Conservation (phyloP, 2,329 filamentous ascomycete genomes). For the Apiospora malaysiana region DNA sequence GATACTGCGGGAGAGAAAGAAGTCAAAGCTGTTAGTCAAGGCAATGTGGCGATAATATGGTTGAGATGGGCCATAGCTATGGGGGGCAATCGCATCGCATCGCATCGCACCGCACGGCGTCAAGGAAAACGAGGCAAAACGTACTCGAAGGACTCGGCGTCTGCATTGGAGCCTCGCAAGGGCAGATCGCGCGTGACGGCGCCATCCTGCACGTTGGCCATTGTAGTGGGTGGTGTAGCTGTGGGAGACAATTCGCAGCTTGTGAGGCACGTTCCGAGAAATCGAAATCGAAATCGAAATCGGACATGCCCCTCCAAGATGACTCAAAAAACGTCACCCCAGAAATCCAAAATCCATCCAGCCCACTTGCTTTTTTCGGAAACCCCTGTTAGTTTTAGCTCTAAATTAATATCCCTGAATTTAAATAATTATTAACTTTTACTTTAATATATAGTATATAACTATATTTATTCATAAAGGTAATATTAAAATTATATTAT, state of each 20-base stretch:
- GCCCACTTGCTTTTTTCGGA: conserved; percentile 16
- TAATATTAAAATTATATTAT: too few relatives aligned
- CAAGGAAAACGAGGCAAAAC: neutral
- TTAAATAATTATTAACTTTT: too few relatives aligned
- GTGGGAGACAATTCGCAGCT: neutral
- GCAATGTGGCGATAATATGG: too few relatives aligned
- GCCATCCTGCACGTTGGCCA: conserved; percentile 21
- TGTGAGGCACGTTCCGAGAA: neutral
- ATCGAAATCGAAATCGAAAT: neutral
- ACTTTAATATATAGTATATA: too few relatives aligned
- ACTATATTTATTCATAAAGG: too few relatives aligned
- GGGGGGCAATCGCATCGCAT: too few relatives aligned
- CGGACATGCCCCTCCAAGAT: conserved; percentile 9
- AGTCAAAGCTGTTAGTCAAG: neutral
- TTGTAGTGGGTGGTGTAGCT: neutral
- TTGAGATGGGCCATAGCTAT: neutral
- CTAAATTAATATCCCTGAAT: too few relatives aligned
- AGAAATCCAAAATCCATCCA: too few relatives aligned
- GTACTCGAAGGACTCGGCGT: conserved; percentile 26
- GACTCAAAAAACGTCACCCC: conserved; percentile 9
- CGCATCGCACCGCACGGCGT: too few relatives aligned
- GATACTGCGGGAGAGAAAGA: conserved; percentile 47
- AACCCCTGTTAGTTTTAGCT: neutral
- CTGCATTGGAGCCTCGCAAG: conserved; percentile 23
- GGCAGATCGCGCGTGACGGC: conserved; percentile 22